phyloP scores from a whole-genome alignment of 768 basidiomycete genomes.

The Mycena polygramma region DNA sequence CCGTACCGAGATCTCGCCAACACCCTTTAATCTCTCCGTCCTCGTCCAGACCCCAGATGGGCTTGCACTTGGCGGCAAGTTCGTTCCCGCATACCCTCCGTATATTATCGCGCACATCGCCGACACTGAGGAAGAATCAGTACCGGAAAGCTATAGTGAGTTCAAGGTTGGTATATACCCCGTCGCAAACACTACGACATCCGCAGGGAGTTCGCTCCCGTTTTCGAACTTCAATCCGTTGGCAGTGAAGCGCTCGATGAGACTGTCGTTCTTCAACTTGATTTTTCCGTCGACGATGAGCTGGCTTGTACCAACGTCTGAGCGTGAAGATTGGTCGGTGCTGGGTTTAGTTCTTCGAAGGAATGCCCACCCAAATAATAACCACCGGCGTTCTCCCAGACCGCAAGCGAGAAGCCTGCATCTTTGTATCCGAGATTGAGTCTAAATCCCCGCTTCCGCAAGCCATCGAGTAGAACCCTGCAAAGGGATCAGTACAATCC shows the following conservation, averaged over 20 bases:
- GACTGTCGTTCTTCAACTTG: slow-evolving; percentile 74
- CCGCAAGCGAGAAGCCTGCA: slow-evolving; percentile 63
- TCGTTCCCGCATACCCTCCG: slow-evolving; percentile 61
- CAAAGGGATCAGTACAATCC: background rate
- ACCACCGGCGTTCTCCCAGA: slow-evolving; percentile 66
- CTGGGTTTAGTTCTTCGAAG: background rate
- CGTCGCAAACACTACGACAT: slow-evolving; percentile 72
- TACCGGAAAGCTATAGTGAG: background rate
- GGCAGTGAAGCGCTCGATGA: slow-evolving; percentile 60
- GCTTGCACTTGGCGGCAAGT: slow-evolving; percentile 58
- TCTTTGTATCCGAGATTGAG: slow-evolving; percentile 63
- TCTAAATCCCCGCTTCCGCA: slow-evolving; percentile 71
- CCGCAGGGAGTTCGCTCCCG: slow-evolving; percentile 60
- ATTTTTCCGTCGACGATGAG: slow-evolving; percentile 76
- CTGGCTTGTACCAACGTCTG: slow-evolving; percentile 72
- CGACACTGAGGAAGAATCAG: slow-evolving; percentile 52
- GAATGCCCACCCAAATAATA: slow-evolving; percentile 70
- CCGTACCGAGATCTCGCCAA: slow-evolving; percentile 62
- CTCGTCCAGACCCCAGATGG: slow-evolving; percentile 74
- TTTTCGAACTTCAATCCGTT: slow-evolving; percentile 63
- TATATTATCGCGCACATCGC: slow-evolving; percentile 56
- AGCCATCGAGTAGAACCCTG: slow-evolving; percentile 66
- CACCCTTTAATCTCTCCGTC: slow-evolving; percentile 72
- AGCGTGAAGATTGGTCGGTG: background rate
- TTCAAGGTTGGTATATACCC: slow-evolving; percentile 52